Conservation (phyloP, 768 basidiomycete genomes). For the Pisolithus orientalis region DNA sequence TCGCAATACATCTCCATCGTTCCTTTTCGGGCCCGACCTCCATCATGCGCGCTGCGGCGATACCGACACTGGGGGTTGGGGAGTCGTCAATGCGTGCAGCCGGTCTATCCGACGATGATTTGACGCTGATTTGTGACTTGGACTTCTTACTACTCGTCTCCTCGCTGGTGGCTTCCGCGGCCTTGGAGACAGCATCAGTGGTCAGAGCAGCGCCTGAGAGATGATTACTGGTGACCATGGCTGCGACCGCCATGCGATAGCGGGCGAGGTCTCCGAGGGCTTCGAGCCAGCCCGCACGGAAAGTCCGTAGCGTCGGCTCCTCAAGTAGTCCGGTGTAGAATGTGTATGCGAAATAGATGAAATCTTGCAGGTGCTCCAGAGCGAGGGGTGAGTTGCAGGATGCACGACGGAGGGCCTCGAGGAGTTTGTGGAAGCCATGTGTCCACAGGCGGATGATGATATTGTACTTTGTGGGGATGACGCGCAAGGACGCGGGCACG, state of each 20-base stretch:
- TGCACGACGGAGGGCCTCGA: slow-evolving; percentile 84
- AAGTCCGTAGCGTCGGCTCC: slow-evolving; percentile 61
- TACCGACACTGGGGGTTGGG: slow-evolving; percentile 73
- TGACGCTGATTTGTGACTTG: slow-evolving; percentile 20
- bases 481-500: slow-evolving; percentile 82
- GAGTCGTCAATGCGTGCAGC: slow-evolving; percentile 59
- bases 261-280: slow-evolving; percentile 94
- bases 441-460: slow-evolving; percentile 93
- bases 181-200: slow-evolving; percentile 47
- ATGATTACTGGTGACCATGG: slow-evolving; percentile 55
- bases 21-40: slow-evolving; percentile 91
- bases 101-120: slow-evolving; percentile 39
- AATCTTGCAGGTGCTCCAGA: slow-evolving; percentile 88
- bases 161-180: slow-evolving; percentile 26
- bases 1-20: slow-evolving; percentile 81
- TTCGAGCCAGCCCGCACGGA: slow-evolving; percentile 88
- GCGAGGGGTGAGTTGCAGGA: slow-evolving; percentile 61
- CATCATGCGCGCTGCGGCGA: slow-evolving; percentile 73
- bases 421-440: slow-evolving; percentile 81
- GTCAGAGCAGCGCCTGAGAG: slow-evolving; percentile 43
- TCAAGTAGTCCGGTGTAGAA: slow-evolving; percentile 91
- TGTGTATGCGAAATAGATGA: slow-evolving; percentile 91
- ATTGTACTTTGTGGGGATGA: slow-evolving; percentile 91
- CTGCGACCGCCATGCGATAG: slow-evolving; percentile 95
- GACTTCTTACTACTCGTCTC: slow-evolving; percentile 30